phyloP scores from a whole-genome alignment of 345 rosid genomes.

The Excoecaria agallocha region DNA sequence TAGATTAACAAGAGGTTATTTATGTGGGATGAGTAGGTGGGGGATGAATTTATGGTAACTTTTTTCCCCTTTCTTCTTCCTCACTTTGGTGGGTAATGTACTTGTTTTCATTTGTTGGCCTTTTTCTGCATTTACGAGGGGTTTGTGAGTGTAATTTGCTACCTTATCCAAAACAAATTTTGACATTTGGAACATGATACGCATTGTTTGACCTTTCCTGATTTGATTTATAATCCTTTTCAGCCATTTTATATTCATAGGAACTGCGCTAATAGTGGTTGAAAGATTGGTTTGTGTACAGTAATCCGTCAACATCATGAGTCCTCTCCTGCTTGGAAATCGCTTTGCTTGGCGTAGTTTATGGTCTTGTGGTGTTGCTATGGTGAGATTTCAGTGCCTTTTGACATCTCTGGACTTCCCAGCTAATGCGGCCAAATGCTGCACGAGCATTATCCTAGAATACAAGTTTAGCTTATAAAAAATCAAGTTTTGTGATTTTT shows the following conservation, averaged over 20 bases:
- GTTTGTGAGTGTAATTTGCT: constrained; percentile 5
- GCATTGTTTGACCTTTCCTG: not conserved
- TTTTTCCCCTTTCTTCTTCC: not conserved
- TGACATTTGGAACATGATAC: not conserved
- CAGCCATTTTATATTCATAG: not conserved
- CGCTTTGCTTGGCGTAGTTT: not conserved
- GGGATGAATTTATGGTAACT: not conserved
- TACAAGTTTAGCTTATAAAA: too few relatives aligned
- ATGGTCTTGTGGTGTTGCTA: not conserved
- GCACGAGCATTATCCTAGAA: not conserved
- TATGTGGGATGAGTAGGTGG: not conserved
- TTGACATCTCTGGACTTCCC: too few relatives aligned
- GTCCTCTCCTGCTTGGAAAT: too few relatives aligned
- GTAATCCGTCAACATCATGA: too few relatives aligned
- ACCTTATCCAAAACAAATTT: not conserved
- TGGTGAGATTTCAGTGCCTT: too few relatives aligned
- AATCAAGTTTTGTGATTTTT: too few relatives aligned
- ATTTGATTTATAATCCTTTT: not conserved
- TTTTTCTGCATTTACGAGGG: not conserved
- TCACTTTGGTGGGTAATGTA: not conserved
- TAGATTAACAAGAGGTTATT: constrained; percentile 5
- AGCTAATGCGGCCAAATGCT: not conserved
- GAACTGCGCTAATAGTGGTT: not conserved
- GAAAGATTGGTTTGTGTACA: too few relatives aligned
- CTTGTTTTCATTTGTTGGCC: constrained; percentile 3